Evolutionary conservation across 805 yeast species (phyloP).

Genomic region (Hanseniaspora clermontiae): DNA sequence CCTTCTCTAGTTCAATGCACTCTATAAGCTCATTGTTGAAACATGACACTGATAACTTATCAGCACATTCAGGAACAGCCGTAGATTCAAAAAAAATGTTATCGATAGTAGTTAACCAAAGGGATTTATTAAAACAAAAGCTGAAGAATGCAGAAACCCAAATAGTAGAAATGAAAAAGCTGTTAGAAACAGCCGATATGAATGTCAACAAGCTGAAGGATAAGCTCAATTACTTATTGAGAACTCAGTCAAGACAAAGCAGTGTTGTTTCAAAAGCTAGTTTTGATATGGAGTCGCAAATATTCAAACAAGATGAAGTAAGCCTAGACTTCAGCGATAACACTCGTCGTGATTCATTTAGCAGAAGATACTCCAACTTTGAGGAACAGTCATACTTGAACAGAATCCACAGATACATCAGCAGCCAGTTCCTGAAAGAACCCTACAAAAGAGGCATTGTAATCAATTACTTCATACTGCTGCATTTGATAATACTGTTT

Average conservation of each 20-base stretch:
- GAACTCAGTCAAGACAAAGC: neutral
- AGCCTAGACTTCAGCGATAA: neutral
- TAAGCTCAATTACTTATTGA: neutral
- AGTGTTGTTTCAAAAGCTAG: neutral
- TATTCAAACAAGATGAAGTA: neutral
- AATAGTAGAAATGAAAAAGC: neutral
- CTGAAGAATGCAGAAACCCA: neutral
- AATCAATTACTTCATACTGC: slow-evolving; percentile 6
- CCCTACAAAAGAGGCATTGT: neutral
- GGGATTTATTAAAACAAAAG: slow-evolving; percentile 11
- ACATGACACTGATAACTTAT: neutral
- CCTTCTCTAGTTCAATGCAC: slow-evolving; percentile 8
- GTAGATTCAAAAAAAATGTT: slow-evolving; percentile 7
- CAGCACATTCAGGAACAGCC: neutral
- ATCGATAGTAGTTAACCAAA: slow-evolving; percentile 1
- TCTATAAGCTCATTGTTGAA: slow-evolving; percentile 6
- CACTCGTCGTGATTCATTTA: neutral
- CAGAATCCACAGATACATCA: neutral
- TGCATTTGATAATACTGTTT: neutral
- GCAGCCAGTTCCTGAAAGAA: neutral
- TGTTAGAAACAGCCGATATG: neutral
- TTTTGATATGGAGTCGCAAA: slow-evolving; percentile 3
- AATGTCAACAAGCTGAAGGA: neutral
- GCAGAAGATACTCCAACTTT: slow-evolving; percentile 1
- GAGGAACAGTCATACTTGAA: neutral